Base-by-base conservation (phyloP, 495 filamentous ascomycete species). In the Penicillium parvum region DNA sequence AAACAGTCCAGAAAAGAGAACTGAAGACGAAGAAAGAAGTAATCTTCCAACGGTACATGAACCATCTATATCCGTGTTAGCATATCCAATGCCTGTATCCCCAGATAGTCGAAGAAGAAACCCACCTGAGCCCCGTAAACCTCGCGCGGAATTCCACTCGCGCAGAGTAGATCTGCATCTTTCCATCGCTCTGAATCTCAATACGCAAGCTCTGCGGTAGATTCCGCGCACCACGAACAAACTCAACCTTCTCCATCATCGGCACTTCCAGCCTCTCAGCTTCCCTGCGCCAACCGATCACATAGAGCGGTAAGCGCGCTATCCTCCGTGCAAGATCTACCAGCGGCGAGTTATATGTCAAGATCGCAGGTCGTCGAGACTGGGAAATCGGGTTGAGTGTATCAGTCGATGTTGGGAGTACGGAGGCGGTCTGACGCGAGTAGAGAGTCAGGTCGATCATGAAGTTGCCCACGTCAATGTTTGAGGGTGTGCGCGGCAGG, bases 371-470 rank as follows among this genome's bases (percentile, higher is more conserved):
- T 3, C 86, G 74, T 3, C 81, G 71, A 3, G 76, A 76, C 17
- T 52, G 66, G 11, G 66, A 58, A 11, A 73, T 59, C 11, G 65
- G 22, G 39, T 62, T 26, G 33, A 55, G 40, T 20, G 64, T 62
- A 14, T 42, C 44, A 26, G 55, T 47, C 14, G 57, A 37, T 4
- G 50, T 53, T 4, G 50, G 43, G 2, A 53, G 40, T 11, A 64
- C 34, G 9, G 60, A 53, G 3, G 60, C 59, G 10, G 58, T 52
- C 27, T 62, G 60, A 1, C 69, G 68, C 11, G 73, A 67, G 23
- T 81, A 67, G 9, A 91, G 71, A 11, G 77, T 68, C n/a, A 96
- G 68, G 37, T 88, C 81, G 10, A 95, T 68, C 90, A 97, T 97
- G 74, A 97, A 97, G 65, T 96, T 96, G 15, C 91, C 92, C 6